Evolutionary conservation across 2,329 filamentous ascomycete genomes (phyloP), one percentile per base, ranked within the genome.

Genomic region (Talaromyces sp.): DNA sequence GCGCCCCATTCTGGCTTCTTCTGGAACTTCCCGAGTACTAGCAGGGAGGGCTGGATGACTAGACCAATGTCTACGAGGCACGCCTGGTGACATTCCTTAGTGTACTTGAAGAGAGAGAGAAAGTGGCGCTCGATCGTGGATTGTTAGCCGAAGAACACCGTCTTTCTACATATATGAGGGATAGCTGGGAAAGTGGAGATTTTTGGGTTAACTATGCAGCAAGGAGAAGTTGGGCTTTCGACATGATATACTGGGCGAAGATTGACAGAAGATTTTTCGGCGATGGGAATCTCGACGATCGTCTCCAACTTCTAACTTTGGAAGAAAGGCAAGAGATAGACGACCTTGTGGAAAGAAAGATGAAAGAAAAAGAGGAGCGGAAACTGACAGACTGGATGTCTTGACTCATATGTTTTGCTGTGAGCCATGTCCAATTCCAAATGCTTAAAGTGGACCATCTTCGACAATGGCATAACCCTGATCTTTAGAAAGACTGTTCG

Each of bases 61-160:
- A 68, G 31, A 73, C 75, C 4, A 21, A 65, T n/a, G 78, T 79
- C 10, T 66, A 80, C 69, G 10, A 61, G 69, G 4, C 77, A 46
- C 60, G 62, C 4, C 54, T 67, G 31, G 35, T 55, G 17, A 61
- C 57, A 2, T 69, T 68, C 46, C 49, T 69, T 27, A 31, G 60
- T 29, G 56, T 51, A n/a, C 53, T 70, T 6, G 49, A 54, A n/a
- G 52, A 63, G 27, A 57, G 55, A 21, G 65, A 68, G 54, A 38
- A 64, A 10, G 27, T 24, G 0, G 62, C 60, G 10, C 63, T 66
- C 19, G 14, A 31, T 1, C 49, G 51, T 1, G 54, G 58, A 4
- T 46, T 46, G 1, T 55, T 66, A 43, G 54, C 14, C 6, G 55
- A 58, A 17, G 38, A 13, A 9, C 50, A 58, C 50, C 49, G 62